Conservation (phyloP, 352 stramenopile species). For the Aphanomyces cochlioides region DNA sequence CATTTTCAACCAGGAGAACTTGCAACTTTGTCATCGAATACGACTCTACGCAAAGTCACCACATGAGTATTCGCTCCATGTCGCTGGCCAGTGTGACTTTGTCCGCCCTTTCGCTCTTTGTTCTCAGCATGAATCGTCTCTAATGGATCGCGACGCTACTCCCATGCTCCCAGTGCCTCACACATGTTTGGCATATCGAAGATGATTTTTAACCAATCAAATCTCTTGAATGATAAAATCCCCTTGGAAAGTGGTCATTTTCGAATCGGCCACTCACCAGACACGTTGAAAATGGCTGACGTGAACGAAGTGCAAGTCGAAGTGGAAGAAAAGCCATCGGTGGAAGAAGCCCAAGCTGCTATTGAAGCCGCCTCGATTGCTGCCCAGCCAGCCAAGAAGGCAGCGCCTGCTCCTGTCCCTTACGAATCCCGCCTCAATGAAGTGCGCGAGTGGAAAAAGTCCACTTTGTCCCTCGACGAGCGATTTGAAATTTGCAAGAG, state of each 20-base stretch:
- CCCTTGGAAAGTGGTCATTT: constrained; percentile 13
- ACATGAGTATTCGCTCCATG: too few species aligned
- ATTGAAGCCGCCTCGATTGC: not conserved
- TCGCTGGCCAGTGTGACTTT: too few species aligned
- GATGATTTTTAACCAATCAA: constrained; percentile 15
- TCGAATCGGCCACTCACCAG: constrained; percentile 10
- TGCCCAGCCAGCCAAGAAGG: constrained; percentile 3
- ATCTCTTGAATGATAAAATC: not conserved
- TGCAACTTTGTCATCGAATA: not conserved
- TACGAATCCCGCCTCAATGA: constrained; percentile 28
- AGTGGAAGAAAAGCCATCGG: constrained; percentile 25
- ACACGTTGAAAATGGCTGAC: constrained; percentile 15
- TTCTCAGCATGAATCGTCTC: too few species aligned
- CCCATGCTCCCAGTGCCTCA: too few species aligned
- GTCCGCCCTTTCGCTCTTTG: too few species aligned
- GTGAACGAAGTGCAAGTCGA: constrained; percentile 16
- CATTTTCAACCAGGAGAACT: constrained; percentile 7
- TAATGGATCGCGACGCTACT: too few species aligned
- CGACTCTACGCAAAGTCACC: not conserved
- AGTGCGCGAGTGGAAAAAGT: constrained; percentile 64
- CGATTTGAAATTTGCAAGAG: constrained; percentile 73
- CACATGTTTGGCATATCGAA: not conserved
- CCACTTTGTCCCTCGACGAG: constrained; percentile 72
- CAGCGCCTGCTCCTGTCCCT: constrained; percentile 15
- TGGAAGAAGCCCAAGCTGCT: constrained; percentile 24